Evolutionary conservation across 169 alveolate genomes (phyloP).

Genomic region (Babesia caballi): DNA sequence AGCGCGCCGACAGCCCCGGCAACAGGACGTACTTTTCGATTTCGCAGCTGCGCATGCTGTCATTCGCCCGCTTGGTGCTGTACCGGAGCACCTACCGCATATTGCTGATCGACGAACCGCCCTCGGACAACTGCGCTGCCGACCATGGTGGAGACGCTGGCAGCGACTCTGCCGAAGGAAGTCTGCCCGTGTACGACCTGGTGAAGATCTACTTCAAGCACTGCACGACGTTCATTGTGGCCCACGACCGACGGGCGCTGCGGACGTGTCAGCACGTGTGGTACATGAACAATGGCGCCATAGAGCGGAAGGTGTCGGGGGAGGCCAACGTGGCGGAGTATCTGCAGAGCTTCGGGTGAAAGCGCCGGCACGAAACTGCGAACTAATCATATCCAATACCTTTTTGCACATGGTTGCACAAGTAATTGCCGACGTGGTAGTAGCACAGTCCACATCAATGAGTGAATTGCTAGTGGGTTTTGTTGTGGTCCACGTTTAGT

Average conservation of each 20-base stretch:
- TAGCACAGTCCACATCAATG: no score
- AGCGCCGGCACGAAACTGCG: no score
- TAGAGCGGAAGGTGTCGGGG: not conserved
- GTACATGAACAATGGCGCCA: conserved; percentile 6
- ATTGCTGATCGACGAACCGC: conserved; percentile 82
- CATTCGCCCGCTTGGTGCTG: conserved; percentile 74
- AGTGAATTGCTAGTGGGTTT: no score
- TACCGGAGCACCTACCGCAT: conserved; percentile 73
- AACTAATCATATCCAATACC: no score
- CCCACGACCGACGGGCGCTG: conserved; percentile 46
- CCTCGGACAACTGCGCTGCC: conserved; percentile 56
- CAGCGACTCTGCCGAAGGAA: not conserved
- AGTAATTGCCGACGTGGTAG: no score
- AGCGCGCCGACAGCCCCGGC: not conserved
- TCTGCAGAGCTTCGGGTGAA: not conserved
- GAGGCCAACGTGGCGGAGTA: not conserved
- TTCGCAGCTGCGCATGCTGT: conserved; percentile 67
- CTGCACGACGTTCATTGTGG: conserved; percentile 61
- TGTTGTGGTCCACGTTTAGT: no score
- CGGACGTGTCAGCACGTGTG: not conserved
- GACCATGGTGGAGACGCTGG: not conserved
- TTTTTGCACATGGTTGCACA: no score
- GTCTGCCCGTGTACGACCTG: conserved; percentile 47
- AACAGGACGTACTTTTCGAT: conserved; percentile 16
- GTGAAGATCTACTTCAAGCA: conserved; percentile 45